A percentile compares a stretch with the other conserved stretches of the same genome.
Evolutionary conservation across 768 basidiomycete genomes (phyloP).

Genomic region (Suillus luteus): DNA sequence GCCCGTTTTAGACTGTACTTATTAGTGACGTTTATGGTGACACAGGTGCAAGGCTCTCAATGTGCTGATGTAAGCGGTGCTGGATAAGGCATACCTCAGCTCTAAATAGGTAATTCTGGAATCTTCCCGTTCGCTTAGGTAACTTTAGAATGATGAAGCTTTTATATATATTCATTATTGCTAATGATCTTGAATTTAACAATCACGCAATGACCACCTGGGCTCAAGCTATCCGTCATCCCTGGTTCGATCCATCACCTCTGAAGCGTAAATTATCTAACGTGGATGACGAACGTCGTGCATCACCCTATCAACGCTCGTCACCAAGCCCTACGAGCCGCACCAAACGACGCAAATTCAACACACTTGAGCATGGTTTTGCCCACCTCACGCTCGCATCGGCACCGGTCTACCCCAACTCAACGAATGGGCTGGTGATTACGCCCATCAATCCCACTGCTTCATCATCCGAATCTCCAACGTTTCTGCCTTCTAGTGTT

Average conservation of each 20-base stretch:
- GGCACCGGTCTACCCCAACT: background rate
- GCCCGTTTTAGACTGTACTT: too few relatives aligned
- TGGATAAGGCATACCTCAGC: too few relatives aligned
- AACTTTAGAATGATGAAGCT: background rate
- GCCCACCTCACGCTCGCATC: constrained; percentile 47
- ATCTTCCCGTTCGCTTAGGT: background rate
- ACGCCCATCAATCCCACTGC: constrained; percentile 10
- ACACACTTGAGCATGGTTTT: constrained; percentile 55
- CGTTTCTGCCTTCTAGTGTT: constrained; percentile 20
- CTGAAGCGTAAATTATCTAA: constrained; percentile 41
- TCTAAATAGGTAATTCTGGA: background rate
- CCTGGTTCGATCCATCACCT: constrained; percentile 44
- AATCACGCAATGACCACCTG: constrained; percentile 36
- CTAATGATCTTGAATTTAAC: background rate
- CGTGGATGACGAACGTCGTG: constrained; percentile 22
- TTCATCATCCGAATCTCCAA: constrained; percentile 7
- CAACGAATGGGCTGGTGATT: constrained; percentile 7
- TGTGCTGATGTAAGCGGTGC: too few relatives aligned
- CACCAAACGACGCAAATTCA: constrained; percentile 51
- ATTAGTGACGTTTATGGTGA: too few relatives aligned
- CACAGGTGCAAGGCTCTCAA: too few relatives aligned
- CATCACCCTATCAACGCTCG: constrained; percentile 18
- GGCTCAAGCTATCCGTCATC: constrained; percentile 40
- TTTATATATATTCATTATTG: background rate
- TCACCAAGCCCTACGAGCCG: constrained; percentile 49